Conservation (phyloP, 352 stramenopile species). For the Globisporangium takayamanum region DNA sequence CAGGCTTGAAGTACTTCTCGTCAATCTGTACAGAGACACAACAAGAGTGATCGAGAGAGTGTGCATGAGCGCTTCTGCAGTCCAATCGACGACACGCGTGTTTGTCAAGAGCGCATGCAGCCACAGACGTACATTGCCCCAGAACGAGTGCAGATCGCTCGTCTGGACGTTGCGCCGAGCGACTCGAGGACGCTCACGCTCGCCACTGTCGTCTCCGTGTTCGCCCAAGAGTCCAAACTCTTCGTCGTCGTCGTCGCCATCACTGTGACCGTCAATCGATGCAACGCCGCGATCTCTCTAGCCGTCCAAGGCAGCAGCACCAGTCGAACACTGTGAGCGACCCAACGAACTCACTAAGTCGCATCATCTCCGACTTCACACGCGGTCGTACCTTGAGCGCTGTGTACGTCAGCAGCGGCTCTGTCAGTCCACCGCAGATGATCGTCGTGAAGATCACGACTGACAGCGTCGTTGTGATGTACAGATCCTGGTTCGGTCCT, state of each 20-base stretch:
- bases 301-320: neutral
- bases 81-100: too few relatives aligned
- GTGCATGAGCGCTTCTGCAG: neutral
- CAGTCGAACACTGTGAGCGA: too few relatives aligned
- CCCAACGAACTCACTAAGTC: too few relatives aligned
- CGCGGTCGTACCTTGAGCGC: constrained; percentile 43
- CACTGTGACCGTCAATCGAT: constrained; percentile 1
- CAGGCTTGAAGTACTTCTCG: constrained; percentile 58
- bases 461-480: constrained; percentile 64
- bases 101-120: too few relatives aligned
- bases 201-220: constrained; percentile 17
- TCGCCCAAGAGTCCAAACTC: constrained; percentile 28
- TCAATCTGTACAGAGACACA: constrained; percentile 32
- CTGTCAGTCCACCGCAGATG: constrained; percentile 90
- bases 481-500: constrained; percentile 87
- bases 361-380: neutral
- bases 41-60: neutral
- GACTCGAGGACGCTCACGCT: constrained; percentile 11
- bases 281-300: constrained; percentile 11
- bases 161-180: constrained; percentile 18
- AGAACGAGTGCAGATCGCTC: constrained; percentile 51
- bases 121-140: constrained; percentile 38
- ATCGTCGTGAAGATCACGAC: constrained; percentile 96
- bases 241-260: constrained; percentile 24
- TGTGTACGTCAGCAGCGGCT: constrained; percentile 82